Conservation (phyloP, 2,329 filamentous ascomycete species). For the Fusarium avenaceum region DNA sequence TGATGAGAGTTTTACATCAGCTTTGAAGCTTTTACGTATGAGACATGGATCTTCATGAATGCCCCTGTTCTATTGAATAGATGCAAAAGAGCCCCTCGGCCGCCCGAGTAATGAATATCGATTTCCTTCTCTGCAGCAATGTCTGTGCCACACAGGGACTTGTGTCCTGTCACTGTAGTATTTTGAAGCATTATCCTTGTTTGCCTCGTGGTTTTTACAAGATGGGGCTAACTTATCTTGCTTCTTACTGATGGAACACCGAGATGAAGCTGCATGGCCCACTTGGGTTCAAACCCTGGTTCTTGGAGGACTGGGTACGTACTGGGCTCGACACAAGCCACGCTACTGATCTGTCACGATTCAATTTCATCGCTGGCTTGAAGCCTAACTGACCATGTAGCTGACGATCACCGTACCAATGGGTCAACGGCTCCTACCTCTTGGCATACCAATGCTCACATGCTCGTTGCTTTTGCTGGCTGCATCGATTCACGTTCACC, state of each 20-base stretch:
- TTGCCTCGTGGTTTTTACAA: constrained; percentile 37
- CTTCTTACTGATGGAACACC: constrained; percentile 4
- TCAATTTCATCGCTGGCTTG: constrained; percentile 9
- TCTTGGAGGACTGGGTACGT: background rate
- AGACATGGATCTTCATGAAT: constrained; percentile 17
- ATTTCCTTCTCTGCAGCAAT: background rate
- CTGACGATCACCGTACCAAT: constrained; percentile 17
- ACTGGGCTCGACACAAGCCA: background rate
- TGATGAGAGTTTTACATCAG: constrained; percentile 5
- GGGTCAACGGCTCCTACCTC: constrained; percentile 1
- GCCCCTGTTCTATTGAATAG: background rate
- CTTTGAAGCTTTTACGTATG: constrained; percentile 28
- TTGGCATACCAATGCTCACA: constrained; percentile 5
- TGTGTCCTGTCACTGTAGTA: constrained; percentile 19
- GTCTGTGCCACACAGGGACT: constrained; percentile 34
- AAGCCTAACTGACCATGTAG: constrained; percentile 17
- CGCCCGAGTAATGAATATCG: constrained; percentile 8
- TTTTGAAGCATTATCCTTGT: constrained; percentile 29
- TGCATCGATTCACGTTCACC: constrained; percentile 6
- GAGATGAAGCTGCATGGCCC: constrained; percentile 7
- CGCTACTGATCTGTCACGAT: background rate
- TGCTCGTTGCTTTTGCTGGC: constrained; percentile 1
- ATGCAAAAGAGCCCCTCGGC: background rate
- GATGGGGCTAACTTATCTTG: constrained; percentile 10
- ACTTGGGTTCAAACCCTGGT: background rate